Evolutionary conservation across 805 yeast genomes (phyloP), one percentile per base, ranked within the genome.

Genomic region (Candida germanica): DNA sequence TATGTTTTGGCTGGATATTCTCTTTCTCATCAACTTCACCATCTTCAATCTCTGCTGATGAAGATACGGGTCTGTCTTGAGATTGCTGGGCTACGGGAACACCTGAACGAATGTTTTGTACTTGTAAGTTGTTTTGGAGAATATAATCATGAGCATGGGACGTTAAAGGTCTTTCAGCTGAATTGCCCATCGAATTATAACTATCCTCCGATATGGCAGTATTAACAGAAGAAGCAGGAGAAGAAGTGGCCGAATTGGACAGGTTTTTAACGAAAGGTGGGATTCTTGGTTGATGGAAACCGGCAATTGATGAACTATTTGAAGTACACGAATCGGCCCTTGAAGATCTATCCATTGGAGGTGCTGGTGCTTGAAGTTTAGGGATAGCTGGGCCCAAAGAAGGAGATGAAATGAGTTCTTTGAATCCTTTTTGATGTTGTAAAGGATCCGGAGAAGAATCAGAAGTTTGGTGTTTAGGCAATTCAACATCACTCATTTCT

Each of bases 51-150:
- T 49, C 53, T 6, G 51, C 60, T 11, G 44, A 38, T 13, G 55
- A 49, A 3, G 59, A 54, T 15, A 33, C 31, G 13, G 58, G 59
- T 33, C 57, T 40, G 4, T 53, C 48, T 15, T 36, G 31, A 10
- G 39, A 24, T 19, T 33, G 33, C 18, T 35, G 15, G 2, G 19
- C n/a, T 8, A 29, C 28, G n/a, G 39, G 33, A 21, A 39, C 20
- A 11, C 46, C 43, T 4, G 42, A 28, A 15, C 26, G 36, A 18
- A 44, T 39, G 14, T 35, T 40, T 26, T 41, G 43, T 12, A 41
- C 37, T 16, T 36, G 35, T 16, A 36, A 31, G 21, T 36, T 39
- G 17, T 25, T 35, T 13, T 25, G 36, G 14, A 17, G 27, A 17
- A 32, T 29, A 16, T n/a, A 32, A 28, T 14, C 33, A 18, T 13